Percentiles rank a stretch among this genome's conserved stretches.
Evolutionary conservation across 495 filamentous ascomycete species (phyloP).

Genomic region (Penicillium robsamsonii): DNA sequence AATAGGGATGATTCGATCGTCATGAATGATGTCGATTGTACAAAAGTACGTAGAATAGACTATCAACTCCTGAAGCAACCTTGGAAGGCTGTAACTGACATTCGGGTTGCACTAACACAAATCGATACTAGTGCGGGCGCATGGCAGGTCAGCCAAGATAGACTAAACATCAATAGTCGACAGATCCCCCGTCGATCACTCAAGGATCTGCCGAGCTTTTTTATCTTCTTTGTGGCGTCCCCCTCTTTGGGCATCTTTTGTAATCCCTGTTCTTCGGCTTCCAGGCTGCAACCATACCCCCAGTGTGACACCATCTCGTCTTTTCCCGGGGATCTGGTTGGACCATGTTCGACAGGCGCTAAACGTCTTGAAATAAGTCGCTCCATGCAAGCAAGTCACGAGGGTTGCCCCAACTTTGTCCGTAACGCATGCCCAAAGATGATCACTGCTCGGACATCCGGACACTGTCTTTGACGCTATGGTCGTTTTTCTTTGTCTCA

Average conservation of each 20-base stretch:
- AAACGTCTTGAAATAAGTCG: slow-evolving; percentile 24
- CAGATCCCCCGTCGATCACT: slow-evolving; percentile 46
- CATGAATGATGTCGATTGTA: slow-evolving; percentile 11
- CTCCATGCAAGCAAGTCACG: slow-evolving; percentile 32
- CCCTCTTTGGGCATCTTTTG: not conserved
- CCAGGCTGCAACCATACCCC: slow-evolving; percentile 4
- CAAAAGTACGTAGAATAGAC: slow-evolving; percentile 8
- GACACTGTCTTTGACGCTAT: not conserved
- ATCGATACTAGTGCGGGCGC: slow-evolving; percentile 15
- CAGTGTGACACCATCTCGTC: slow-evolving; percentile 11
- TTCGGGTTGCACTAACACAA: not conserved
- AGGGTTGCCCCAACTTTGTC: slow-evolving; percentile 12
- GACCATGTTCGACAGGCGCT: slow-evolving; percentile 22
- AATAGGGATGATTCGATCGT: slow-evolving; percentile 1
- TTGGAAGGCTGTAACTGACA: slow-evolving; percentile 3
- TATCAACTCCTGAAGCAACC: slow-evolving; percentile 29
- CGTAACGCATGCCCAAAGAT: slow-evolving; percentile 7
- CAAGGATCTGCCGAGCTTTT: slow-evolving; percentile 37
- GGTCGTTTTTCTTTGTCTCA: not conserved
- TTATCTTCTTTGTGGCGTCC: slow-evolving; percentile 12
- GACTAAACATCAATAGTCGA: slow-evolving; percentile 49
- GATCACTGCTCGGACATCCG: slow-evolving; percentile 5
- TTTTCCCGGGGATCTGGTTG: slow-evolving; percentile 21
- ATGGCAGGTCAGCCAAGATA: slow-evolving; percentile 40
- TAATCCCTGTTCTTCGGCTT: slow-evolving; percentile 3